Base-by-base conservation (phyloP, 1,284 basidiomycete species). In the Ceratobasidium sp. region DNA sequence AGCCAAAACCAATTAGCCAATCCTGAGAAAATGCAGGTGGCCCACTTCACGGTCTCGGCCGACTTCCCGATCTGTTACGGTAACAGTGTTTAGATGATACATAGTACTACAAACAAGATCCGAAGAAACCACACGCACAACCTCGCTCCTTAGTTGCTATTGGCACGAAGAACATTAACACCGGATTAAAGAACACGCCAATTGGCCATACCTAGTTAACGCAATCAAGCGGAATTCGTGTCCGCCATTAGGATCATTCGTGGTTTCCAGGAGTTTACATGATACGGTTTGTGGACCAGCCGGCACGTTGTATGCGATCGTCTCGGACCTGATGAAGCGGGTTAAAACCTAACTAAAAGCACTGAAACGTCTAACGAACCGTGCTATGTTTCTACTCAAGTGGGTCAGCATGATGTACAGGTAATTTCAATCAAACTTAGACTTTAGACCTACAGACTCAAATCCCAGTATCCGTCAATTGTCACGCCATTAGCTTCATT, bases 211-310 rank as follows among this genome's bases (percentile, higher is more conserved):
- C 67, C 67, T 70, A 3, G 67, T 70, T 8, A 70, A 32, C n/a
- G 67, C 57, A 46, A 82, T 81, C 21, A 83, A 75, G 32, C 82
- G 76, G 76, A 81, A 82, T 60, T 83, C 78, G 75, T 81, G 80
- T 30, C 81, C 80, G n/a, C 79, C 74, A 5, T 65, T 73, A 2
- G 80, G 80, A 75, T 82, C 79, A 1, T 77, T 77, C 10, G 81
- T 79, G 16, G 43, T 45, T 45, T 45, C 43, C 43, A 45, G 18
- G 18, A 45, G 43, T 45, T 45, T 45, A 45, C 43, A 45, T 3
- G 43, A 45, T 8, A 45, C 43, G 43, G 10, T 45, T 45, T 45
- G 43, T 4, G 43, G 43, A 3, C 43, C 43, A 45, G 43, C 10
- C 43, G 3, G 43, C 18, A 3, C 18, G 4, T n/a, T n/a, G 9